Evolutionary conservation across 2,329 filamentous ascomycete species (phyloP).

Genomic region (Colletotrichum limetticola): DNA sequence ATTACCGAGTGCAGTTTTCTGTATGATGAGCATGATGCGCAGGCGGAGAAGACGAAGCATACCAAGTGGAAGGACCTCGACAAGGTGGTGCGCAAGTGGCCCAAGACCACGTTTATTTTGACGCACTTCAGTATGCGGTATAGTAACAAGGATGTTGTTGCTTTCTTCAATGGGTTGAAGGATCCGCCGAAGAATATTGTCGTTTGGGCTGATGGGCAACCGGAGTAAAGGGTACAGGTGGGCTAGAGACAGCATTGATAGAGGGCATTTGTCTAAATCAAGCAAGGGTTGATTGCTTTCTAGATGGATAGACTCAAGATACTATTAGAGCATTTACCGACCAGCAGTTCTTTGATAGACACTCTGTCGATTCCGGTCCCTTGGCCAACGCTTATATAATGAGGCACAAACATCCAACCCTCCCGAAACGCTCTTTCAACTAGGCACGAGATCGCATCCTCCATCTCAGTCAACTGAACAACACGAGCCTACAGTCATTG

Average conservation of each 20-base stretch:
- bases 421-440: background rate
- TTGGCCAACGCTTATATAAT: background rate
- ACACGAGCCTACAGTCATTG: background rate
- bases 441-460: too few relatives aligned
- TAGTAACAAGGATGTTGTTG: conserved; percentile 49
- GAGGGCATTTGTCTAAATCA: background rate
- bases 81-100: conserved; percentile 53
- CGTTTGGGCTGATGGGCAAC: conserved; percentile 55
- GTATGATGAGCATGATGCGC: conserved; percentile 52
- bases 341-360: too few relatives aligned
- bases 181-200: conserved; percentile 56
- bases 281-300: background rate
- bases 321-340: background rate
- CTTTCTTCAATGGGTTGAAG: conserved; percentile 53
- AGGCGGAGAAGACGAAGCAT: conserved; percentile 59
- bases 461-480: background rate
- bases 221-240: background rate
- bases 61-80: conserved; percentile 59
- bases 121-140: conserved; percentile 60
- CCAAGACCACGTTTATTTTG: conserved; percentile 55
- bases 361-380: background rate
- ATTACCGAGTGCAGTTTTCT: conserved; percentile 63
- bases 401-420: background rate
- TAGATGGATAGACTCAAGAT: background rate
- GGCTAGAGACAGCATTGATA: background rate